Conservation (phyloP, 768 basidiomycete species). For the Fomitopsis serialis region DNA sequence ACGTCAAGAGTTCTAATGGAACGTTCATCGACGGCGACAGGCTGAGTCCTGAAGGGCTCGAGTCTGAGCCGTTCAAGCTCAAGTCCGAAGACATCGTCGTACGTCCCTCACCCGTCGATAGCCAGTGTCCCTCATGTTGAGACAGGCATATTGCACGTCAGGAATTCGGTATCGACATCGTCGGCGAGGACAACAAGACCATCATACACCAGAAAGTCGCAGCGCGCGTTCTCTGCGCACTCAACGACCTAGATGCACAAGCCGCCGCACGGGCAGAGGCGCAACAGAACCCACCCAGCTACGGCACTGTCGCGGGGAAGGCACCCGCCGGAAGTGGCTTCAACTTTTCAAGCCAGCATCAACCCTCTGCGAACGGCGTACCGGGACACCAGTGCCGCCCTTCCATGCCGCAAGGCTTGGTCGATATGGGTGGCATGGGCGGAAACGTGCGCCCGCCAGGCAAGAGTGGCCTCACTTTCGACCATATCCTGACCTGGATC, state of each 20-base stretch:
- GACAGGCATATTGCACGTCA: slow-evolving; percentile 23
- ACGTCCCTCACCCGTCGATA: slow-evolving; percentile 29
- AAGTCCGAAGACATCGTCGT: slow-evolving; percentile 96
- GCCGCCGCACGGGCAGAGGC: slow-evolving; percentile 68
- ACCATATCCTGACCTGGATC: slow-evolving; percentile 82
- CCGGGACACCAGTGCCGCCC: slow-evolving; percentile 44
- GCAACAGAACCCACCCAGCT: slow-evolving; percentile 39
- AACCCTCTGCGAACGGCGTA: slow-evolving; percentile 16
- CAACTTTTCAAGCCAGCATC: slow-evolving; percentile 35
- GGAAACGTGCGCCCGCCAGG: slow-evolving; percentile 67
- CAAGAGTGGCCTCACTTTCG: slow-evolving; percentile 86
- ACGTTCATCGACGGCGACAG: slow-evolving; percentile 98
- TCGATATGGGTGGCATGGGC: slow-evolving; percentile 74
- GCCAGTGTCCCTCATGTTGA: slow-evolving; percentile 2
- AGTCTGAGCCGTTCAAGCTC: slow-evolving; percentile 90
- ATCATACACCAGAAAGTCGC: slow-evolving; percentile 99
- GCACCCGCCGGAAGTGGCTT: slow-evolving; percentile 31
- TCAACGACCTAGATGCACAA: slow-evolving; percentile 79
- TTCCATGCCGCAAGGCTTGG: slow-evolving; percentile 52
- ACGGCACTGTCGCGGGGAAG: slow-evolving; percentile 30
- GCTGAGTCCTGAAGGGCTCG: slow-evolving; percentile 81
- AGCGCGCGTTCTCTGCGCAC: slow-evolving; percentile 86
- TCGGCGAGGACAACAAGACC: slow-evolving; percentile 96
- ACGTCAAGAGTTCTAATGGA: slow-evolving; percentile 96
- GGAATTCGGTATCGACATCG: slow-evolving; percentile 99